Base-by-base conservation (phyloP, 1,284 basidiomycete genomes). In the Tremellales sp. region DNA sequence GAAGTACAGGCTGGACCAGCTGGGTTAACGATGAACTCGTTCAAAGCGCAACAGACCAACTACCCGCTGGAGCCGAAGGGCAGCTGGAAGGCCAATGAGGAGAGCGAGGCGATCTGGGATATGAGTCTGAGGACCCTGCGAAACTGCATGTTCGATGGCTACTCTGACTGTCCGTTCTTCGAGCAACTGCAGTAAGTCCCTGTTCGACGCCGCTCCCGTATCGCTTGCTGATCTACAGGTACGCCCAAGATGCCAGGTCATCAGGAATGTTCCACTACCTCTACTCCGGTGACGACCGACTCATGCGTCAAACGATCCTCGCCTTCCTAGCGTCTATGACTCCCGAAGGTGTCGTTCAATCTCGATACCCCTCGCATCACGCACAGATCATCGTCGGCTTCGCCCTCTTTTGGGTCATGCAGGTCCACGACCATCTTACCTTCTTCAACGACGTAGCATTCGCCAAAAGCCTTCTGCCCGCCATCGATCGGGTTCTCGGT, bases 61-160 rank as follows among this genome's bases (percentile, higher is more conserved):
- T 65, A 65, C 41, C 57, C 63, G 2, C 25, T 65, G 23, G 51
- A 36, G n/a, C 53, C 56, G 13, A 60, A 61, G 44, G 57, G 47
- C 0, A 33, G 23, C 7, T 65, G 61, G 61, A n/a, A n/a, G n/a
- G n/a, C n/a, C n/a, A 33, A 33, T n/a, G 29, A 33, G 29, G 10
- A 8, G 29, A n/a, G 29, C 29, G 52, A 55, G n/a, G 36, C 33
- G 22, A 62, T 65, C 3, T 61, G 57, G 53, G 61, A 62, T 29
- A 51, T 65, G 4, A 53, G 56, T 4, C 48, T 61, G 5, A 43
- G 63, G 19, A 65, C 63, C 4, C 45, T 65, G 54, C 43, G 63
- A 26, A 65, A 65, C 40, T 65, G 63, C 43, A 60, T 63, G 56
- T 58, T 63, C 48, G 63, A 65, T 37, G 63, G 57, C 8, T 65